Conservation (phyloP, 2,329 filamentous ascomycete species). For the Colletotrichum costaricense region DNA sequence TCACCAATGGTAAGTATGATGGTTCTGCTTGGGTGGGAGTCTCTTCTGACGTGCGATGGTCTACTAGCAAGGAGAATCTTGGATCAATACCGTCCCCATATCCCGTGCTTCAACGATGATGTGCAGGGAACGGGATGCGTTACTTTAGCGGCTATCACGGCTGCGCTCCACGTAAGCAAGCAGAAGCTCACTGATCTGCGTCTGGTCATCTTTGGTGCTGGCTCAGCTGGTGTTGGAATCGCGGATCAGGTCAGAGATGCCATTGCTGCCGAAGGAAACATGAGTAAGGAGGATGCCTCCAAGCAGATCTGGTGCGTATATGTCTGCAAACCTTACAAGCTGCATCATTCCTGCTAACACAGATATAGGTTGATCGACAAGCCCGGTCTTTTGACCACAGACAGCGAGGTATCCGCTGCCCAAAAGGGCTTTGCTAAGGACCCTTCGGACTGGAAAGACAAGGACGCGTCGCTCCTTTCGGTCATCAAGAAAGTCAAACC, state of each 20-base stretch:
- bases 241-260: slow-evolving; percentile 87
- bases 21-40: slow-evolving; percentile 1
- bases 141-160: slow-evolving; percentile 84
- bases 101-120: slow-evolving; percentile 92
- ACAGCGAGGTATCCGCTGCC: slow-evolving; percentile 71
- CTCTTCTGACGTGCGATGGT: not conserved
- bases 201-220: slow-evolving; percentile 82
- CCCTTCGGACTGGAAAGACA: slow-evolving; percentile 70
- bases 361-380: slow-evolving; percentile 79
- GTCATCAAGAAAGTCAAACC: slow-evolving; percentile 80
- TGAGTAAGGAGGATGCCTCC: slow-evolving; percentile 78
- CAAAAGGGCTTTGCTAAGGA: slow-evolving; percentile 76
- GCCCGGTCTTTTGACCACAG: slow-evolving; percentile 77
- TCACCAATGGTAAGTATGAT: slow-evolving; percentile 68
- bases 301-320: slow-evolving; percentile 78
- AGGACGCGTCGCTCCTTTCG: slow-evolving; percentile 68
- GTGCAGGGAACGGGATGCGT: slow-evolving; percentile 91
- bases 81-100: slow-evolving; percentile 77
- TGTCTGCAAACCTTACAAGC: rapidly evolving
- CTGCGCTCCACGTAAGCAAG: slow-evolving; percentile 76
- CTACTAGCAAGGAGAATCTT: slow-evolving; percentile 74
- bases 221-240: slow-evolving; percentile 86
- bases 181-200: slow-evolving; percentile 75
- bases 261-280: slow-evolving; percentile 75
- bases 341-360: not conserved